Base-by-base conservation (phyloP, 192 early-diverging fungal species). In the Mortierella hygrophila region DNA sequence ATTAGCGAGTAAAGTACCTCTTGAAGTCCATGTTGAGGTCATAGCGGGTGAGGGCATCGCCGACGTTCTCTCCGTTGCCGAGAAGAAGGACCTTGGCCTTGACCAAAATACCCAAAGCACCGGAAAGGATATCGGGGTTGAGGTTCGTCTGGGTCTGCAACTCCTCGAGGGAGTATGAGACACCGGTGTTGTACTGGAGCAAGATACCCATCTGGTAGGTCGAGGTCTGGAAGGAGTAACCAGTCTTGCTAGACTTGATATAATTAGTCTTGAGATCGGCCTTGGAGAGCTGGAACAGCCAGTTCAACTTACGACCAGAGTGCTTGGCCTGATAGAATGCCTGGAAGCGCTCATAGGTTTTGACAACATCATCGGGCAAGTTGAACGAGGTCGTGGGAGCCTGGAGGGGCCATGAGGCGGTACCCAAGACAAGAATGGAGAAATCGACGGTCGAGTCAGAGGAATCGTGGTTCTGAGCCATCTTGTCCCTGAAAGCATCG, bases 181-280 rank as follows among this genome's bases (percentile, higher is more conserved):
- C 92, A 4, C 89, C 91, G 38, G 91, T 91, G 88, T 98, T 99
- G 91, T 96, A 99, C 87, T 97, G 95, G 54, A 98, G 89, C 57
- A 99, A 92, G 13, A 99, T 93, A 41, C 95, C 97, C 94, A 99
- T 96, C 88, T 99, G 98, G 88, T 95, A 98, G 4, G 95, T 96
- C 9, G 95, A 95, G 8, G 96, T 94, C 92, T 96, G 89, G 89
- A 96, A 94, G 0, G 95, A 94, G 87, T 95, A 96, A 0, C 94
- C 93, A 9, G 93, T 89, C 75, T 97, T 97, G 72, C 83, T 93
- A 20, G 82, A 88, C 82, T 96, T 97, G 46, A 94, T 88, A 85
- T 96, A 98, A 80, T 94, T 95, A n/a, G 97, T 94, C 85, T 97
- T 97, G 65, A 99, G 87, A 84, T 99, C 99, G 29, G 95, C 99